These are phyloP conservation scores for Botrytis fragariae DNA, from an alignment of 2,329 filamentous ascomycete species.

Conservation along the genomic window DNA sequence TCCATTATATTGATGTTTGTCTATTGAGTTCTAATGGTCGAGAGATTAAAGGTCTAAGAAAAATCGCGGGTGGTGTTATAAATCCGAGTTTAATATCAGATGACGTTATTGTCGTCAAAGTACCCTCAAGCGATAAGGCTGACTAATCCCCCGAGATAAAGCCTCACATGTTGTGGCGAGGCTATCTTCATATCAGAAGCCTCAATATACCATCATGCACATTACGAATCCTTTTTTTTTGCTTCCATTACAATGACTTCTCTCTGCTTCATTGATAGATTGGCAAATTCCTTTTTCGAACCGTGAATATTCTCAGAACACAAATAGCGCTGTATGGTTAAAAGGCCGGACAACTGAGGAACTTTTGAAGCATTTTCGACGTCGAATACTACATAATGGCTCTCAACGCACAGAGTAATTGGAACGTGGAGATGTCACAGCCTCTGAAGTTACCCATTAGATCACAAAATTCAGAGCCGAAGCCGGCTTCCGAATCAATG, in stretches of 20 bases:
- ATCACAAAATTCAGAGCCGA: background rate
- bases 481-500: background rate
- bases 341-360: background rate
- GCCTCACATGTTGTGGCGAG: background rate
- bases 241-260: background rate
- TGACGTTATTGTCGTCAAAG: background rate
- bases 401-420: conserved; percentile 37
- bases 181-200: background rate
- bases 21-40: too few relatives aligned
- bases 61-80: background rate
- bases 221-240: background rate
- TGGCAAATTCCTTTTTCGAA: background rate
- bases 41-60: too few relatives aligned
- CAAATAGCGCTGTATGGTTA: background rate
- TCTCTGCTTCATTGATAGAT: background rate
- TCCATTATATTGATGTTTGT: too few relatives aligned
- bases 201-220: background rate
- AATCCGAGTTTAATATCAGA: background rate
- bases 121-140: background rate
- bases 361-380: background rate
- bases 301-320: background rate
- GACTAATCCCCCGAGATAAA: background rate
- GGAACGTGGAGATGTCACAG: conserved; percentile 37
- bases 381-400: conserved; percentile 26
- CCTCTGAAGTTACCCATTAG: conserved; percentile 25